A percentile compares a stretch with the other conserved stretches of the same genome.
Evolutionary conservation across 768 basidiomycete genomes (phyloP).

Genomic region (Amanita rubescens): DNA sequence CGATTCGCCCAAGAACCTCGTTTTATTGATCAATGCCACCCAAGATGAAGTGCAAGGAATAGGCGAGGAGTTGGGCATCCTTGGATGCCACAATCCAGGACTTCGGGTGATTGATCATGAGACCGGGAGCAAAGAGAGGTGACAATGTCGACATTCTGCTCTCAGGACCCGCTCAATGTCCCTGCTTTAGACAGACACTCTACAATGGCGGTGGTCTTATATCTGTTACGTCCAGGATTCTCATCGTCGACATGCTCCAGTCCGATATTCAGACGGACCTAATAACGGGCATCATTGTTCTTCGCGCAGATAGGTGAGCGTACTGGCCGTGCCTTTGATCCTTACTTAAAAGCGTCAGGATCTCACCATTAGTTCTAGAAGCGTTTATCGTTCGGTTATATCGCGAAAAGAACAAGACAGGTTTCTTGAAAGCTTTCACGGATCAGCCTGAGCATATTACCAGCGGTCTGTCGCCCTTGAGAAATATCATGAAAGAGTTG

Average conservation of each 20-base stretch:
- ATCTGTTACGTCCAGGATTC: slow-evolving; percentile 87
- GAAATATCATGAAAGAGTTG: slow-evolving; percentile 88
- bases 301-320: slow-evolving; percentile 84
- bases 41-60: slow-evolving; percentile 87
- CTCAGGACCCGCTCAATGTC: background rate
- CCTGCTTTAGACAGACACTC: slow-evolving; percentile 58
- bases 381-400: slow-evolving; percentile 91
- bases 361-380: slow-evolving; percentile 77
- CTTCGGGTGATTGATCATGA: slow-evolving; percentile 80
- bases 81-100: slow-evolving; percentile 86
- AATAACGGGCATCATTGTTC: slow-evolving; percentile 82
- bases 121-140: slow-evolving; percentile 73
- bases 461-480: slow-evolving; percentile 84
- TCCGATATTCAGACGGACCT: slow-evolving; percentile 76
- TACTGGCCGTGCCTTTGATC: background rate
- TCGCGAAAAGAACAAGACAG: slow-evolving; percentile 80
- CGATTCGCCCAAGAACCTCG: slow-evolving; percentile 74
- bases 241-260: slow-evolving; percentile 92
- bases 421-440: slow-evolving; percentile 95
- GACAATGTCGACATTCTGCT: slow-evolving; percentile 14
- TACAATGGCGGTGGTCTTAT: slow-evolving; percentile 87
- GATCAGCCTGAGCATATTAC: slow-evolving; percentile 96
- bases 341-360: slow-evolving; percentile 35
- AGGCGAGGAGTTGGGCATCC: slow-evolving; percentile 85
- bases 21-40: slow-evolving; percentile 78